A percentile compares a stretch with the other conserved stretches of the same genome.
Conservation (phyloP, 106 monocot genomes). For the Dactylorhiza incarnata region DNA sequence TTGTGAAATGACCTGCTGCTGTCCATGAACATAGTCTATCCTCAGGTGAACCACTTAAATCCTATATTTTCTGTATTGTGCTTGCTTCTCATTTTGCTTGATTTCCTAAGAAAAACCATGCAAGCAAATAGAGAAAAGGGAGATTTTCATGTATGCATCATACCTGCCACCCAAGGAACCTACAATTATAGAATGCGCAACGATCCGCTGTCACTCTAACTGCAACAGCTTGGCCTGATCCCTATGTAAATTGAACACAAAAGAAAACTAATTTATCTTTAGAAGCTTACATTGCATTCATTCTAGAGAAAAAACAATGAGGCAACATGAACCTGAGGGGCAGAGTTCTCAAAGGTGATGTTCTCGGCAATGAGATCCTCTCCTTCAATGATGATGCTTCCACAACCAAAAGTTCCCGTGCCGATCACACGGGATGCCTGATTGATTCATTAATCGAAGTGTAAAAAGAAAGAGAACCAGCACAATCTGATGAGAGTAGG, state of each 20-base stretch:
- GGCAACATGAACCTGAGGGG: constrained; percentile 47
- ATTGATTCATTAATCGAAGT: not conserved
- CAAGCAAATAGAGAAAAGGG: not conserved
- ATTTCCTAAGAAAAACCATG: not conserved
- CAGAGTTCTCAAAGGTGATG: constrained; percentile 83
- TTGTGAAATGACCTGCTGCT: no score
- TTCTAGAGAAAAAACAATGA: not conserved
- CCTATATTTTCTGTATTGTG: no score
- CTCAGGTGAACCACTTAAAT: no score
- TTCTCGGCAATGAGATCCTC: constrained; percentile 98
- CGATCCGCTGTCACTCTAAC: constrained; percentile 86
- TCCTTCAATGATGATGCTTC: constrained; percentile 76
- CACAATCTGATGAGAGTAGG: not conserved
- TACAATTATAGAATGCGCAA: constrained; percentile 89
- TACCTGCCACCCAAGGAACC: constrained; percentile 96
- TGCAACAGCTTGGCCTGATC: constrained; percentile 93
- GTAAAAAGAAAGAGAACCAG: not conserved
- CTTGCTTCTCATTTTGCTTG: no score
- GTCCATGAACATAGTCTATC: no score
- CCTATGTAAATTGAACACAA: constrained; percentile 21
- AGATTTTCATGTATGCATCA: not conserved
- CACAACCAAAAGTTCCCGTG: constrained; percentile 90
- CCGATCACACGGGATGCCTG: constrained; percentile 53
- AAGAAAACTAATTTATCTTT: not conserved
- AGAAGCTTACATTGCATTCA: not conserved